Base-by-base conservation (phyloP, 495 filamentous ascomycete species). In the Penicillium daleae region DNA sequence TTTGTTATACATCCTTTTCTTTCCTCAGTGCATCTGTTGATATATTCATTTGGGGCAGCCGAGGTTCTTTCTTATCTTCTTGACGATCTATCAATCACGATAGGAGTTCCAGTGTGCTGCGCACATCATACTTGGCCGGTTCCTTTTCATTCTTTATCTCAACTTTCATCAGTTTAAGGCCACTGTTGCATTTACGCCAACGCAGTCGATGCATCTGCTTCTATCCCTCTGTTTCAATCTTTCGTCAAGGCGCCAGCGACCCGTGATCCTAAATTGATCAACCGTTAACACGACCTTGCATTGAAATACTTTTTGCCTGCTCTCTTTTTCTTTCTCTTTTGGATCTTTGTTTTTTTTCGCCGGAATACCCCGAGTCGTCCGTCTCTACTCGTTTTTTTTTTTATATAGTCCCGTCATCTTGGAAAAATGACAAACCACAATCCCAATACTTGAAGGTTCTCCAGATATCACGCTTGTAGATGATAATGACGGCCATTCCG, bases 351-450 rank as follows among this genome's bases (percentile, higher is more conserved):
- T 35, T 26, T 51, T 63, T 57, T 58, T 52, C 27, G 60, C 64
- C 65, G 63, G 67, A 70, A 70, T 71, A 70, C 70, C 70, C 70
- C 70, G 70, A 66, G 60, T 69, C 62, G 60, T 71, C 62, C 59
- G 39, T 57, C 27, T 62, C 53, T 56, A 64, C 33, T 56, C 54
- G 19, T 56, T 7, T 60, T 48, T 17, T 21, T 15, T 54, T 29
- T 39, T 52, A 33, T 22, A 60, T 57, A 48, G 55, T 35, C 39
- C 40, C 31, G 33, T 64, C 46, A 62, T 66, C 60, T 58, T 52
- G 19, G 57, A 57, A 32, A 65, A 37, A 64, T 68, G 67, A 62
- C 65, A 53, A 66, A 2, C 21, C 19, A 17, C 52, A 69, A 69
- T 63, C 56, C 52, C 57, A 60, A 42, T 56, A 35, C 12, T 39